Evolutionary conservation across 441 rosid genomes (phyloP).

Genomic region (Gossypium davidsonii): DNA sequence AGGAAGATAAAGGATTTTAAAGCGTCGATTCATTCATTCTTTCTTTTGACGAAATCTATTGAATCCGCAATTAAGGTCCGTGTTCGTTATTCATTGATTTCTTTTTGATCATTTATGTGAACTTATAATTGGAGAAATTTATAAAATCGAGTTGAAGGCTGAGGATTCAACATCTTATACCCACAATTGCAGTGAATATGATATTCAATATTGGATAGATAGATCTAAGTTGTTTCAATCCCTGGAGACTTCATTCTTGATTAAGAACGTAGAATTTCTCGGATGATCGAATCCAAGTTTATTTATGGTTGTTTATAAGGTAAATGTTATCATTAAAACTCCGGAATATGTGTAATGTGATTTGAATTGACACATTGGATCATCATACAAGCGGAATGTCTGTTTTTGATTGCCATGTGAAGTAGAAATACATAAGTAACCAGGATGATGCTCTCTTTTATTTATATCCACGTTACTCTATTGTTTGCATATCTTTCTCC

Average conservation of each 20-base stretch:
- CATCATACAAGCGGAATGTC: neutral
- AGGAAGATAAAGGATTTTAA: neutral
- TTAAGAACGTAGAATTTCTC: neutral
- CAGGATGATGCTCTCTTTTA: neutral
- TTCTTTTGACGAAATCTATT: conserved; percentile 6
- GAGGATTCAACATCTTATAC: conserved; percentile 1
- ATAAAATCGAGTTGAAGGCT: neutral
- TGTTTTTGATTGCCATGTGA: neutral
- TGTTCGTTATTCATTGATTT: neutral
- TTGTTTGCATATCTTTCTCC: neutral
- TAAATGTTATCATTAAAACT: neutral
- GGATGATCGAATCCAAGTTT: neutral
- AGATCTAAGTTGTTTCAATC: neutral
- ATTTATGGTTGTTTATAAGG: neutral
- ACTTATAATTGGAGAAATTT: neutral
- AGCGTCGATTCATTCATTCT: neutral
- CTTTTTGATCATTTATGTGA: conserved; percentile 1
- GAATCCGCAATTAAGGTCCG: conserved; percentile 6
- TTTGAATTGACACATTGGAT: neutral
- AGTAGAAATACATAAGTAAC: neutral
- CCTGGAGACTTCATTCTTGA: neutral
- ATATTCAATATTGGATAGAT: neutral
- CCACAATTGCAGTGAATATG: neutral
- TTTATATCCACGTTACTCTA: neutral
- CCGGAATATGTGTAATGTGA: neutral